These are phyloP conservation scores for Endoconidiophora laricicola DNA, from an alignment of 2,329 filamentous ascomycete genomes.

Conservation along the genomic window DNA sequence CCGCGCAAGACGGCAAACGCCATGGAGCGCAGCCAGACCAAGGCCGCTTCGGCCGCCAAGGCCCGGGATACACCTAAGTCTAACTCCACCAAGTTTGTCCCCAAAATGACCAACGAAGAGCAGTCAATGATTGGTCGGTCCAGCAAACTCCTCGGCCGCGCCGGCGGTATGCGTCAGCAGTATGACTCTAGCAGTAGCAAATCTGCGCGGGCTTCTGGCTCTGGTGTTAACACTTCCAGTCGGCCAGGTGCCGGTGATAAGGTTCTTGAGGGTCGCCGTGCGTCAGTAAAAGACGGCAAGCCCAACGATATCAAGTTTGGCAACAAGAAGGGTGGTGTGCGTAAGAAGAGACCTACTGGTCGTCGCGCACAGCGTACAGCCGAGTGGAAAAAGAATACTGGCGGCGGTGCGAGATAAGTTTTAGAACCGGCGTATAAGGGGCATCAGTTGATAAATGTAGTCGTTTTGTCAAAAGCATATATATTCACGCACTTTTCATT, in stretches of 20 bases:
- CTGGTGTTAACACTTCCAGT: slow-evolving; percentile 12
- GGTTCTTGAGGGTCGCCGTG: slow-evolving; percentile 68
- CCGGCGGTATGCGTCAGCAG: slow-evolving; percentile 37
- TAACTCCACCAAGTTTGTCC: slow-evolving; percentile 40
- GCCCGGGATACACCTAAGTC: slow-evolving; percentile 21
- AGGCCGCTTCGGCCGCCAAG: slow-evolving; percentile 20
- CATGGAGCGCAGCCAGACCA: slow-evolving; percentile 25
- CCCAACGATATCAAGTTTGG: slow-evolving; percentile 45
- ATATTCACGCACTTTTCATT: no score
- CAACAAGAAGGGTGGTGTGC: slow-evolving; percentile 32
- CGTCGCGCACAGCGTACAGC: slow-evolving; percentile 25
- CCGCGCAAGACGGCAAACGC: slow-evolving; percentile 41
- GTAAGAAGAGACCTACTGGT: slow-evolving; percentile 22
- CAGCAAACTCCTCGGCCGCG: slow-evolving; percentile 54
- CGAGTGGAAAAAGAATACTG: slow-evolving; percentile 29
- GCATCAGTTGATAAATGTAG: no score
- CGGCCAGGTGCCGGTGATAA: slow-evolving; percentile 41
- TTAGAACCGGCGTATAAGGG: no score
- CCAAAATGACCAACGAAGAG: slow-evolving; percentile 53
- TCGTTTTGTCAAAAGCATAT: no score
- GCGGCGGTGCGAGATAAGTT: background rate
- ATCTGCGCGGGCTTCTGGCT: slow-evolving; percentile 13
- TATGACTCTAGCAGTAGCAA: slow-evolving; percentile 17
- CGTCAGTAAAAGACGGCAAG: slow-evolving; percentile 47
- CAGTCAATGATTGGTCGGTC: slow-evolving; percentile 59